Base-by-base conservation (phyloP, 352 stramenopile genomes). In the Globisporangium nodosum region DNA sequence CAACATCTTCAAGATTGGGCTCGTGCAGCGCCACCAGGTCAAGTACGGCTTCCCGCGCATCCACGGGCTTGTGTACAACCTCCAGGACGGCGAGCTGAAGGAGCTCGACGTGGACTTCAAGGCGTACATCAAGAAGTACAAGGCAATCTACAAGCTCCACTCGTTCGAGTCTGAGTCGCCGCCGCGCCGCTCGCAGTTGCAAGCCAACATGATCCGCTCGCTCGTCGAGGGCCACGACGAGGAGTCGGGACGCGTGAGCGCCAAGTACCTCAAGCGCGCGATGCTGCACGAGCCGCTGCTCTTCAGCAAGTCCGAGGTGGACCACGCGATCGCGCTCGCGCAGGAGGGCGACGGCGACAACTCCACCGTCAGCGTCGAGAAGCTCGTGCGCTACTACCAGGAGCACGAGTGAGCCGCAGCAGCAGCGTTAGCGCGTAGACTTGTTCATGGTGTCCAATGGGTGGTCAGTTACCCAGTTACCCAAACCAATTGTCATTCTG, bases 41-140 rank as follows among this genome's bases (percentile, higher is more conserved):
- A 93, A 94, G 66, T 94, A 92, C 61, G 86, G 82, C 50, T 94
- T 96, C 69, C 86, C 86, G 46, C 86, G 86, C 49, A 94, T 96
- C 61, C 86, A 96, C 61, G 87, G 86, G 0, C 74, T 96, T 15
- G 86, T 96, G 46, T 96, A 94, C 72, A 77, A 92, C 69, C 69
- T 93, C 24, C 73, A 89, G 46, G 71, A 83, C 61, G 87, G 87
- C 31, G 59, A 92, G 43, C 69, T 96, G 31, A 92, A 96, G 63
- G 80, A 91, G 59, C 77, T 94, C 45, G 75, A 94, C 58, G 75
- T 92, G n/a, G 81, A 92, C 66, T 94, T 91, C 60, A 56, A 90
- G 53, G 63, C 77, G 13, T 94, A 92, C 60, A 71, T 94, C 21
- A 66, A 75, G 20, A 82, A 88, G 68, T 92, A 90, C 71, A 77